Percentiles rank a stretch among this genome's conserved stretches.
phyloP scores from a whole-genome alignment of 352 stramenopile genomes.

The Phytophthora megakarya region DNA sequence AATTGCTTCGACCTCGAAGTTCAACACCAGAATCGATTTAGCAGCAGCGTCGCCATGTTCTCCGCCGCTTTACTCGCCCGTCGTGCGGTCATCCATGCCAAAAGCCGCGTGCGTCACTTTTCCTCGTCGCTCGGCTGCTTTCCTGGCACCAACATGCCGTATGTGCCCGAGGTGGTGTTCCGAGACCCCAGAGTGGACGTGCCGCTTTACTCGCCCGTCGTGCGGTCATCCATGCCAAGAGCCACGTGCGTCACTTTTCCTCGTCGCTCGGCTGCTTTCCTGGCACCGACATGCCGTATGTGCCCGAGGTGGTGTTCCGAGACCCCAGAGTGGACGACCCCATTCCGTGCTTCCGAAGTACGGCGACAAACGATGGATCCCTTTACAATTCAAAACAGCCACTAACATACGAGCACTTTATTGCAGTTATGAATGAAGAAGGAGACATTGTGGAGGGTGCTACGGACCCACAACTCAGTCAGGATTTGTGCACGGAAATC shows the following conservation, averaged over 20 bases:
- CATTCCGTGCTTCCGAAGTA: conserved; percentile 92
- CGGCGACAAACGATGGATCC: not conserved
- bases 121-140: conserved; percentile 55
- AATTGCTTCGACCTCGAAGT: conserved; percentile 10
- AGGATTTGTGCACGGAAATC: conserved; percentile 83
- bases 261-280: conserved; percentile 64
- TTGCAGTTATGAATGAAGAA: conserved; percentile 82
- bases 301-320: conserved; percentile 86
- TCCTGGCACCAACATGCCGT: conserved; percentile 85
- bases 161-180: conserved; percentile 90
- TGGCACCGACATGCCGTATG: conserved; percentile 88
- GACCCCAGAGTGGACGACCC: conserved; percentile 81
- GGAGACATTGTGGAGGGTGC: conserved; percentile 79
- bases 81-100: not conserved
- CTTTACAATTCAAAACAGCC: not conserved
- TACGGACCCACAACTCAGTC: conserved; percentile 73
- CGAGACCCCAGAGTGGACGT: conserved; percentile 81
- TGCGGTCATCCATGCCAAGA: not conserved
- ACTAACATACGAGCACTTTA: conserved; percentile 14
- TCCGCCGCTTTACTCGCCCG: conserved; percentile 15
- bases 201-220: too few species aligned
- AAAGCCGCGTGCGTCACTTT: conserved; percentile 3
- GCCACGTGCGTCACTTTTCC: conserved; percentile 13
- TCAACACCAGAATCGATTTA: conserved; percentile 30
- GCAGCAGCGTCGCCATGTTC: conserved; percentile 24